phyloP scores from a whole-genome alignment of 768 basidiomycete species.

The Lactarius deliciosus region DNA sequence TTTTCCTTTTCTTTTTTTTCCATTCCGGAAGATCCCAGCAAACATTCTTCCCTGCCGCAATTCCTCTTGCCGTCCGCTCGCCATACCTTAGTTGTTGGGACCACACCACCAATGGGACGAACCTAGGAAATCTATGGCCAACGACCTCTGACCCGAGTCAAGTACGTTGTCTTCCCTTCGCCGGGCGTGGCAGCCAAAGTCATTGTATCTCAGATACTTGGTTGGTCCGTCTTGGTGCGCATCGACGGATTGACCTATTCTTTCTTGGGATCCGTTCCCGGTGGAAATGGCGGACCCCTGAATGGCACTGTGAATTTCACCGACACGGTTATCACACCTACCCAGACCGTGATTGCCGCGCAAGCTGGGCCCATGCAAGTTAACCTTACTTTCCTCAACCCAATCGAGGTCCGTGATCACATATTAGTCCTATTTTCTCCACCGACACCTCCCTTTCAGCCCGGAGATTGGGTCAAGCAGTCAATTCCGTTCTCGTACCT shows the following conservation, averaged over 20 bases:
- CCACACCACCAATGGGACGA: constrained; percentile 6
- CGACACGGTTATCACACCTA: constrained; percentile 38
- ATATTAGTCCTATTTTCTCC: background rate
- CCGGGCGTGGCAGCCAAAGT: background rate
- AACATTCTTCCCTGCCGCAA: constrained; percentile 29
- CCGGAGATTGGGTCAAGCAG: constrained; percentile 39
- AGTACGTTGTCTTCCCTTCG: background rate
- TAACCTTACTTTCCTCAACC: constrained; percentile 41
- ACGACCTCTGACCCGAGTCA: constrained; percentile 8
- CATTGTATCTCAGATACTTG: constrained; percentile 13
- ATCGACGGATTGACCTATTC: constrained; percentile 28
- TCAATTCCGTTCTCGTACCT: constrained; percentile 45
- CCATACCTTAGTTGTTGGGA: constrained; percentile 34
- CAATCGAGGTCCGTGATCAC: constrained; percentile 37
- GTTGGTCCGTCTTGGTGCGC: constrained; percentile 26
- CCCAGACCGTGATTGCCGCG: constrained; percentile 37
- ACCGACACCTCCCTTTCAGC: constrained; percentile 28
- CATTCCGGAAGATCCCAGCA: constrained; percentile 10
- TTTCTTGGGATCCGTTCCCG: constrained; percentile 25
- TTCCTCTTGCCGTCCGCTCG: constrained; percentile 34
- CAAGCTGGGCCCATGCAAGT: constrained; percentile 40
- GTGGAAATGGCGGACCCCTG: background rate
- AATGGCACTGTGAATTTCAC: constrained; percentile 29
- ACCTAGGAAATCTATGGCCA: constrained; percentile 28
- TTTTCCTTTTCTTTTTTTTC: constrained; percentile 2